phyloP scores from a whole-genome alignment of 1,139 yeast genomes.

The Blastobotrys raffinosifermentans region DNA sequence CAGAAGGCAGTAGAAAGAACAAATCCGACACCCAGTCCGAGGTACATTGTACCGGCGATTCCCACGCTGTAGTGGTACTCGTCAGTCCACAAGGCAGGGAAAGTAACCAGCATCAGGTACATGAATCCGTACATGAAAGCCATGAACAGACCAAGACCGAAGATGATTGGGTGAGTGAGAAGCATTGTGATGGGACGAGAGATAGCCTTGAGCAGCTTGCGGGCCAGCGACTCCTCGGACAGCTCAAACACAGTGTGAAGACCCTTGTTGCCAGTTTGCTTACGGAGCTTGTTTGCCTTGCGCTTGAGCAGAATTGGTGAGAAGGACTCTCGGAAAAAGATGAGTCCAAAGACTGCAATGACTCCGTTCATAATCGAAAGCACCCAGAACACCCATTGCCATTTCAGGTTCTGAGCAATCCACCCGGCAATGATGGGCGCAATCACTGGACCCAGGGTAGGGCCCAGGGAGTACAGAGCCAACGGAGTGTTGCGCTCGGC shows the following conservation, averaged over 20 bases:
- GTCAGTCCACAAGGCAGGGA: slow-evolving; percentile 46
- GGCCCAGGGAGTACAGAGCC: slow-evolving; percentile 56
- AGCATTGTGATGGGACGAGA: slow-evolving; percentile 51
- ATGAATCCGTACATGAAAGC: slow-evolving; percentile 60
- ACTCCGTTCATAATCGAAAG: slow-evolving; percentile 50
- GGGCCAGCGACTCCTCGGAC: slow-evolving; percentile 25
- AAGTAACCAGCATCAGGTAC: slow-evolving; percentile 55
- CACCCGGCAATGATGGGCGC: slow-evolving; percentile 58
- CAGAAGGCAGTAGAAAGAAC: slow-evolving; percentile 42
- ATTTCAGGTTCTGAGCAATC: slow-evolving; percentile 40
- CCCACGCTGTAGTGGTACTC: slow-evolving; percentile 45
- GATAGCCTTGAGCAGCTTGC: slow-evolving; percentile 29
- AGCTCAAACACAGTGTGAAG: slow-evolving; percentile 55
- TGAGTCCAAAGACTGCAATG: slow-evolving; percentile 41
- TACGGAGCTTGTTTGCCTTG: slow-evolving; percentile 43
- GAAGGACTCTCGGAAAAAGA: slow-evolving; percentile 50
- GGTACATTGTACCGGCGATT: slow-evolving; percentile 52
- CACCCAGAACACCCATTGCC: slow-evolving; percentile 65
- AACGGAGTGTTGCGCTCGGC: slow-evolving; percentile 49
- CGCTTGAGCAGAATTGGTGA: slow-evolving; percentile 47
- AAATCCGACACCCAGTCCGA: slow-evolving; percentile 51
- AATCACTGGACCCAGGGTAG: slow-evolving; percentile 55
- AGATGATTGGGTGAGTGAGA: slow-evolving; percentile 54
- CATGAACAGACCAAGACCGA: slow-evolving; percentile 56
- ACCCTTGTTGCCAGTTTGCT: slow-evolving; percentile 49